phyloP scores from a whole-genome alignment of 352 stramenopile genomes.

The Pythium brachiatum region DNA sequence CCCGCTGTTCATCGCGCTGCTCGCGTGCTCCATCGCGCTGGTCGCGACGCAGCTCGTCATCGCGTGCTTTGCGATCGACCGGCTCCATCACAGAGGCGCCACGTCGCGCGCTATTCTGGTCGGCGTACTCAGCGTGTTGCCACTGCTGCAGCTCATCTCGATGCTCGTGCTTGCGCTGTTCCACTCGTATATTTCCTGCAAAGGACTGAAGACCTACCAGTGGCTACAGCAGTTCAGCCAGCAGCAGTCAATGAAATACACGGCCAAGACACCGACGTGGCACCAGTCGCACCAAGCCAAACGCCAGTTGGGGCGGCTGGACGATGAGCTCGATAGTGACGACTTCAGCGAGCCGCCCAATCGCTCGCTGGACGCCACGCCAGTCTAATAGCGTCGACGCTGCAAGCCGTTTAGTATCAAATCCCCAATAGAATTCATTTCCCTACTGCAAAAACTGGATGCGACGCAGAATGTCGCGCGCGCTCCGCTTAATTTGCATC shows the following conservation, averaged over 20 bases:
- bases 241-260: conserved; percentile 11
- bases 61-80: conserved; percentile 39
- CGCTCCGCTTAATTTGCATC: conserved; percentile 38
- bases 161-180: conserved; percentile 59
- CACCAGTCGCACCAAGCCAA: neutral
- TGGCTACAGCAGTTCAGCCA: conserved; percentile 41
- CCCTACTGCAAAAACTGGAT: conserved; percentile 62
- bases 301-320: neutral
- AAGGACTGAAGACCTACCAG: conserved; percentile 51
- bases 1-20: conserved; percentile 51
- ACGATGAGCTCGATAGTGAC: neutral
- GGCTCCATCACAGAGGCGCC: conserved; percentile 10
- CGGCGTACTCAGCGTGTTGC: conserved; percentile 31
- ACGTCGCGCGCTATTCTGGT: conserved; percentile 18
- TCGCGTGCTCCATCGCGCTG: conserved; percentile 56
- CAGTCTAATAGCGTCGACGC: neutral
- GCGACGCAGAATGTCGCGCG: conserved; percentile 45
- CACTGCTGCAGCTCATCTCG: conserved; percentile 53
- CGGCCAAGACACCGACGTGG: conserved; percentile 21
- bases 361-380: neutral
- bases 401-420: too few relatives aligned
- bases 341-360: neutral
- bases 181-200: conserved; percentile 58
- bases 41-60: conserved; percentile 54
- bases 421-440: conserved; percentile 1